Percentiles rank a stretch among this genome's conserved stretches.
phyloP scores from a whole-genome alignment of 495 filamentous ascomycete species.

The Talaromyces nanjingensis region DNA sequence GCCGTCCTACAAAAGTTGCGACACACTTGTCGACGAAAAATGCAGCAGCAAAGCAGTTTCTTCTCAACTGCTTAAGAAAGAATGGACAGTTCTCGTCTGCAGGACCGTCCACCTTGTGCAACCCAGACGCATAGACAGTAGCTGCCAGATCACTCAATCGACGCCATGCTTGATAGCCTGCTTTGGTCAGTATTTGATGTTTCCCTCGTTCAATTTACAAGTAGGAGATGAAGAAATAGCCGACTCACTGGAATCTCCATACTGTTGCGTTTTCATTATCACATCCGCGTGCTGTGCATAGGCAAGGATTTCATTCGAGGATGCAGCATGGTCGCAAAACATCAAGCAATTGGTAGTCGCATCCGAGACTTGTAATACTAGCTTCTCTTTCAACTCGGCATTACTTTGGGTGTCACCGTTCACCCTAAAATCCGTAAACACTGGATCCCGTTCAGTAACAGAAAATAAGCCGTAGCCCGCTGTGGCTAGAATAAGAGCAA shows the following conservation, averaged over 20 bases:
- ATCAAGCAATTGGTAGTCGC: conserved; percentile 37
- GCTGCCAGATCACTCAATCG: conserved; percentile 43
- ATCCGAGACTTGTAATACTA: conserved; percentile 31
- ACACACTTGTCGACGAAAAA: conserved; percentile 46
- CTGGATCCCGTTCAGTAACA: conserved; percentile 28
- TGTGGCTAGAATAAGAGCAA: conserved; percentile 45
- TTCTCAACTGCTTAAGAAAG: conserved; percentile 43
- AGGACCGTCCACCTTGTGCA: conserved; percentile 45
- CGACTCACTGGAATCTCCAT: conserved; percentile 46
- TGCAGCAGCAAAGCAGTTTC: conserved; percentile 45
- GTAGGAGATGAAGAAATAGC: background rate
- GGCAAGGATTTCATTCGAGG: conserved; percentile 42
- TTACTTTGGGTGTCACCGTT: conserved; percentile 13
- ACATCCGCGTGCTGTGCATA: conserved; percentile 38
- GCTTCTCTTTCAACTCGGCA: conserved; percentile 19
- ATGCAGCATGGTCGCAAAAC: conserved; percentile 39
- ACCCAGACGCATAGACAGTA: conserved; percentile 49
- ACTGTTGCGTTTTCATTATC: conserved; percentile 35
- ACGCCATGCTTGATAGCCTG: conserved; percentile 48
- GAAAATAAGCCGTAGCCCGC: conserved; percentile 35
- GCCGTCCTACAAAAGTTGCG: conserved; percentile 50
- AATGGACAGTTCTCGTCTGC: conserved; percentile 37
- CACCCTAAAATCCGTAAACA: background rate
- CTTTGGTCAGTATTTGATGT: background rate
- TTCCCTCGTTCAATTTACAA: background rate